A percentile compares a stretch with the other conserved stretches of the same genome.
Conservation (phyloP, 306 rosid species). For the Cucumis melo region DNA sequence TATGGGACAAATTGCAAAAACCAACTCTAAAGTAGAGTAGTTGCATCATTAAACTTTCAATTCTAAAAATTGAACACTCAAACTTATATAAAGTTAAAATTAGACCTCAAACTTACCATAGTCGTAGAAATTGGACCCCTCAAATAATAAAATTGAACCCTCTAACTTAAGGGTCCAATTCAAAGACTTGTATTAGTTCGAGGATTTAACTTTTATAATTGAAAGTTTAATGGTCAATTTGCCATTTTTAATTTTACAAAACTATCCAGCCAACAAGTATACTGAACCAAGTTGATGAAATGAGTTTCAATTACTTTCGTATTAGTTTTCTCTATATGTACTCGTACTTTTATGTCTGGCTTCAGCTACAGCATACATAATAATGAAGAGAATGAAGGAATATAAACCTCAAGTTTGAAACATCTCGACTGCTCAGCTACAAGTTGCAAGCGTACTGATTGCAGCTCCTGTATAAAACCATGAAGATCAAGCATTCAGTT, state of each 20-base stretch:
- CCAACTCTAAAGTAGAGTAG: too few species aligned
- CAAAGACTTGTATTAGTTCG: too few species aligned
- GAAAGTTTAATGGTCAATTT: too few species aligned
- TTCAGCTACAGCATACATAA: neutral
- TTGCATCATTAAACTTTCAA: too few species aligned
- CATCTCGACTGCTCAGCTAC: slow-evolving; percentile 92
- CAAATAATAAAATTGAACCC: too few species aligned
- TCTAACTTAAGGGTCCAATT: too few species aligned
- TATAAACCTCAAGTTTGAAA: slow-evolving; percentile 84
- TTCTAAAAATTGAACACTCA: too few species aligned
- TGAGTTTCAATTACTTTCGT: neutral
- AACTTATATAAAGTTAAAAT: too few species aligned
- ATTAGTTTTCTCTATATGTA: neutral
- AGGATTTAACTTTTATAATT: too few species aligned
- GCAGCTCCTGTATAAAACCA: slow-evolving; percentile 60
- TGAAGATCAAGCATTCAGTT: neutral
- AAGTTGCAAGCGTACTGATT: slow-evolving; percentile 86
- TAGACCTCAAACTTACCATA: too few species aligned
- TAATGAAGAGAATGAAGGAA: neutral
- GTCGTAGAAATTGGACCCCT: too few species aligned
- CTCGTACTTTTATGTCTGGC: neutral
- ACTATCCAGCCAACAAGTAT: neutral
- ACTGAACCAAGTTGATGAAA: neutral
- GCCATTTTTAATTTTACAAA: neutral
- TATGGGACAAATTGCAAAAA: too few species aligned